Percentiles rank a stretch among this genome's conserved stretches.
Evolutionary conservation across 352 stramenopile species (phyloP).

Genomic region (Phytophthora sp.): DNA sequence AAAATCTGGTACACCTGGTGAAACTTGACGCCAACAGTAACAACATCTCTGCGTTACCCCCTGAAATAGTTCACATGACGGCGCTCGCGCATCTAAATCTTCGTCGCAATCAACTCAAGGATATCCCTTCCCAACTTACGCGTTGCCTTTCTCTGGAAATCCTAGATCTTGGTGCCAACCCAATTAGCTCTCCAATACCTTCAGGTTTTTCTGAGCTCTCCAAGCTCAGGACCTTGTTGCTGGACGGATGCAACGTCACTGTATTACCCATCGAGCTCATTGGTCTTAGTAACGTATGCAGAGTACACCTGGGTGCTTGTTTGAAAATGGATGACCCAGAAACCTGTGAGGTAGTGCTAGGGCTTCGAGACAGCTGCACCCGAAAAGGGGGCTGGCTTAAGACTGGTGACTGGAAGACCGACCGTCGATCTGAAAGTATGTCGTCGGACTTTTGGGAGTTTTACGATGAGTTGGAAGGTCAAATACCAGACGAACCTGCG

Average conservation of each 20-base stretch:
- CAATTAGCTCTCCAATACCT: constrained; percentile 51
- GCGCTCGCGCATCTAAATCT: constrained; percentile 72
- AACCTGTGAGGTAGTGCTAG: constrained; percentile 67
- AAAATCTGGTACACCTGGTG: constrained; percentile 62
- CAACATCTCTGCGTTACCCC: constrained; percentile 52
- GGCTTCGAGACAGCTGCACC: constrained; percentile 52
- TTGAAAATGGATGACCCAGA: constrained; percentile 72
- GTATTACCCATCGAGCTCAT: constrained; percentile 74
- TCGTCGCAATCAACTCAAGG: constrained; percentile 59
- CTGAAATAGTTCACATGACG: constrained; percentile 54
- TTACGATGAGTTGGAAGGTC: constrained; percentile 26
- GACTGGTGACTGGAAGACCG: constrained; percentile 40
- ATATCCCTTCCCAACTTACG: constrained; percentile 53
- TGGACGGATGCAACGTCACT: constrained; percentile 58
- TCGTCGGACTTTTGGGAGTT: constrained; percentile 29
- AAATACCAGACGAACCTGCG: constrained; percentile 32
- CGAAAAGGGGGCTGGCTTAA: constrained; percentile 72
- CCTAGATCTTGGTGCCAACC: constrained; percentile 73
- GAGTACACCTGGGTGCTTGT: constrained; percentile 61
- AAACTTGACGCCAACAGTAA: constrained; percentile 87
- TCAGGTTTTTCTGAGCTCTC: constrained; percentile 45
- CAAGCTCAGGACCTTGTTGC: constrained; percentile 69
- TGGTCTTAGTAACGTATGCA: constrained; percentile 48
- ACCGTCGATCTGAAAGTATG: constrained; percentile 26
- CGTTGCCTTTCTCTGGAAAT: constrained; percentile 65